These are phyloP conservation scores for Magnolia kwangsiensis DNA, from an alignment of 164 flowering plant species.

Conservation along the genomic window DNA sequence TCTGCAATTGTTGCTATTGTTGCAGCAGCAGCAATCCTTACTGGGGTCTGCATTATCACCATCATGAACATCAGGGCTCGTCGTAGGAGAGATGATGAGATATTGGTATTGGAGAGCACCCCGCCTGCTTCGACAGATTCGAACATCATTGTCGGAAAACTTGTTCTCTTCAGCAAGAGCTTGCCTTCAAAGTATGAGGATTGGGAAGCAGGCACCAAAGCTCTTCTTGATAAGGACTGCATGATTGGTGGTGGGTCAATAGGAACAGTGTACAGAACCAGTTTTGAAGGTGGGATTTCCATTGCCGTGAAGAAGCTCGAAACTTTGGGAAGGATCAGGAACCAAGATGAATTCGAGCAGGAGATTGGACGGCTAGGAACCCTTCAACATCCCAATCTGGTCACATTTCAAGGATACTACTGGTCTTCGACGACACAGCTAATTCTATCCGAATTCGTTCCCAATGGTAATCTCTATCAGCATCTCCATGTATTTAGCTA, in stretches of 20 bases:
- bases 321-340: slow-evolving; percentile 76
- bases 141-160: slow-evolving; percentile 76
- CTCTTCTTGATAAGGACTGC: slow-evolving; percentile 85
- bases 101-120: slow-evolving; percentile 59
- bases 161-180: slow-evolving; percentile 90
- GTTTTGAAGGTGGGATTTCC: slow-evolving; percentile 78
- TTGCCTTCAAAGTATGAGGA: slow-evolving; percentile 92
- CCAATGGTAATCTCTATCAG: slow-evolving; percentile 77
- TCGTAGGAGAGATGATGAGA: slow-evolving; percentile 35
- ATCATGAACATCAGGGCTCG: slow-evolving; percentile 66
- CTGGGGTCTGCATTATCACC: slow-evolving; percentile 69
- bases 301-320: slow-evolving; percentile 96
- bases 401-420: slow-evolving; percentile 82
- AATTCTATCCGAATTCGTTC: slow-evolving; percentile 70
- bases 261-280: slow-evolving; percentile 82
- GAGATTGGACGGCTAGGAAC: slow-evolving; percentile 82
- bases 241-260: slow-evolving; percentile 82
- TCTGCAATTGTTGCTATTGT: slow-evolving; percentile 85
- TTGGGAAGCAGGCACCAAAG: slow-evolving; percentile 95
- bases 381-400: slow-evolving; percentile 71
- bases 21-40: slow-evolving; percentile 81
- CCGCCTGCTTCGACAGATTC: slow-evolving; percentile 75
- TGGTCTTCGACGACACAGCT: slow-evolving; percentile 90
- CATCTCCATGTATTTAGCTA: slow-evolving; percentile 60
- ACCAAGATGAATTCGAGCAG: slow-evolving; percentile 96